Percentiles rank a stretch among this genome's conserved stretches.
phyloP scores from a whole-genome alignment of 1,284 basidiomycete species.

The Ganoderma meredithae region DNA sequence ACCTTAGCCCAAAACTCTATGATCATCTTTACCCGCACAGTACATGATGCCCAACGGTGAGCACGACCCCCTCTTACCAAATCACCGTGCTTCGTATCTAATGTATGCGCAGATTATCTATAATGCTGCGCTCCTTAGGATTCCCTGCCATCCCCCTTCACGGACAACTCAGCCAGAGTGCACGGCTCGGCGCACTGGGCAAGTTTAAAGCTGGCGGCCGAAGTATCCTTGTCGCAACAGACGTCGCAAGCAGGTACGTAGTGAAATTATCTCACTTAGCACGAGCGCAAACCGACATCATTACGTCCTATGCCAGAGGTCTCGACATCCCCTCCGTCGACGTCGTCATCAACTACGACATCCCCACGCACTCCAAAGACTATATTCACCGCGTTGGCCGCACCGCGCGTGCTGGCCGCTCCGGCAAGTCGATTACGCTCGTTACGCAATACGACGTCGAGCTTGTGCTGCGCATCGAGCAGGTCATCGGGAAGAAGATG shows the following conservation, averaged over 20 bases:
- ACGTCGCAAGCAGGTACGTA: constrained; percentile 90
- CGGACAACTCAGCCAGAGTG: constrained; percentile 94
- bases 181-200: constrained; percentile 91
- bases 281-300: constrained; percentile 18
- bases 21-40: constrained; percentile 97
- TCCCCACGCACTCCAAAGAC: constrained; percentile 98
- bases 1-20: constrained; percentile 92
- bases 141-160: constrained; percentile 97
- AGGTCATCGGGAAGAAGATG: constrained; percentile 93
- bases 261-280: constrained; percentile 7
- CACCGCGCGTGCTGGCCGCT: constrained; percentile 95
- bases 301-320: constrained; percentile 59
- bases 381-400: constrained; percentile 99
- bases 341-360: constrained; percentile 97
- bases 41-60: constrained; percentile 89
- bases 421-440: constrained; percentile 95
- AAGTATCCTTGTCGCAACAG: constrained; percentile 93
- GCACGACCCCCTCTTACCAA: constrained; percentile 28
- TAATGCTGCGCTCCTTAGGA: constrained; percentile 90
- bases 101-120: constrained; percentile 68
- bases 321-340: constrained; percentile 98
- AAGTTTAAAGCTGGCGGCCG: constrained; percentile 98
- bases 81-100: background rate
- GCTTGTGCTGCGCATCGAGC: constrained; percentile 93
- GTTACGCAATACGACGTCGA: constrained; percentile 99